Evolutionary conservation across 768 basidiomycete species (phyloP), one percentile per base, ranked within the genome.

Genomic region (Trametes punicea): DNA sequence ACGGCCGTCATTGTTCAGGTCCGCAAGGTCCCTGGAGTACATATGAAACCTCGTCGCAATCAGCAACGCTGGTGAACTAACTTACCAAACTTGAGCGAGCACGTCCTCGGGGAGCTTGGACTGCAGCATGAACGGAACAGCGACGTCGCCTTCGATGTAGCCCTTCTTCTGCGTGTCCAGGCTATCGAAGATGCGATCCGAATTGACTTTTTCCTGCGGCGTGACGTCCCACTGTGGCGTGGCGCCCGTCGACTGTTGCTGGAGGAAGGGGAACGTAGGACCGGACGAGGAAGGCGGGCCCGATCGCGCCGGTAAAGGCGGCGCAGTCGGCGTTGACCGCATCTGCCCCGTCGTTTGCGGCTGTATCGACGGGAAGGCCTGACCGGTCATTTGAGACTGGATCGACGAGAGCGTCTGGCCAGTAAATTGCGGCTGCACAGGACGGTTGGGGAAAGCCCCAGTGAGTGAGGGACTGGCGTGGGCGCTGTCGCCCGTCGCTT

Each of bases 91-190:
- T 64, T 82, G 87, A 4, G 97, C 97, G n/a, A 99, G 78, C 23
- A 81, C 78, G 25, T 87, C 86, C 57, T 90, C 89, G 1, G 85
- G 79, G 42, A 99, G 73, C 42, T 89, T 85, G 29, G 93, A 95
- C 71, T 93, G 86, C 56, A 96, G 69, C 87, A 99, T 89, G 72
- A 98, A 98, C 3, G 92, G 93, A 4, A 97, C 97, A 7, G 93
- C 97, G 30, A 92, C 84, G 56, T 96, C 93, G 7, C 94, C 94
- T 67, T 95, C 93, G 18, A 98, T 88, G 66, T 78, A 90, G 0
- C 93, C 94, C 56, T 74, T 79, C 61, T 80, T 84, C 59, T 81
- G 78, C 15, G 78, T 70, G 69, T 99, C 97, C 34, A 98, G 77
- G n/a, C 74, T 75, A 55, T 88, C 84, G 67, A 98, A 99, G 72